phyloP scores from a whole-genome alignment of 2,329 filamentous ascomycete genomes.

The Pseudogymnoascus sp. region DNA sequence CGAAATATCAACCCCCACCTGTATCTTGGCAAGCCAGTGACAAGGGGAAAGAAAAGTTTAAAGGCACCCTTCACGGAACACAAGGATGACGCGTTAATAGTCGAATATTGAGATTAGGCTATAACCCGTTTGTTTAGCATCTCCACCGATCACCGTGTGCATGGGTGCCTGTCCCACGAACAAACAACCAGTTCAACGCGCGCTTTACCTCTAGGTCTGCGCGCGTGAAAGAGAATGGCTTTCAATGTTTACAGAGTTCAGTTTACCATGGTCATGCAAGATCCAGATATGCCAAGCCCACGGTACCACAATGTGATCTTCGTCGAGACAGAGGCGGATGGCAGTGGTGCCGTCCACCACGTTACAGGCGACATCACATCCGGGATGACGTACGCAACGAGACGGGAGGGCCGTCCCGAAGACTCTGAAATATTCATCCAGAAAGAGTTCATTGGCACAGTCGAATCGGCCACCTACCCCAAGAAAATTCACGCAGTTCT shows the following conservation, averaged over 20 bases:
- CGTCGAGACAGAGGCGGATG: conserved; percentile 10
- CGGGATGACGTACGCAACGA: conserved; percentile 6
- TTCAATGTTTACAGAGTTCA: conserved; percentile 10
- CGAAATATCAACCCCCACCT: neutral
- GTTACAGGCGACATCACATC: conserved; percentile 7
- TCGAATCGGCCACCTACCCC: conserved; percentile 9
- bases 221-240: neutral
- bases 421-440: neutral
- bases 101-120: neutral
- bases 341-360: neutral
- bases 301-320: conserved; percentile 10
- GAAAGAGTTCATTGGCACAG: neutral
- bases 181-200: neutral
- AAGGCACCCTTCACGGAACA: neutral
- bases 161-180: neutral
- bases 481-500: conserved; percentile 8
- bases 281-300: conserved; percentile 9
- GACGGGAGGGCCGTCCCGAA: neutral
- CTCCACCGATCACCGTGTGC: neutral
- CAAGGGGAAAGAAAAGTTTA: neutral
- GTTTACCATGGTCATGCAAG: neutral
- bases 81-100: neutral
- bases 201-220: neutral
- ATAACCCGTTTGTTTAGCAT: neutral
- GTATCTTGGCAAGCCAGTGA: neutral